A percentile compares a stretch with the other conserved stretches of the same genome.
Evolutionary conservation across 148 eudicot genomes (phyloP).

Genomic region (Silene uniflora): DNA sequence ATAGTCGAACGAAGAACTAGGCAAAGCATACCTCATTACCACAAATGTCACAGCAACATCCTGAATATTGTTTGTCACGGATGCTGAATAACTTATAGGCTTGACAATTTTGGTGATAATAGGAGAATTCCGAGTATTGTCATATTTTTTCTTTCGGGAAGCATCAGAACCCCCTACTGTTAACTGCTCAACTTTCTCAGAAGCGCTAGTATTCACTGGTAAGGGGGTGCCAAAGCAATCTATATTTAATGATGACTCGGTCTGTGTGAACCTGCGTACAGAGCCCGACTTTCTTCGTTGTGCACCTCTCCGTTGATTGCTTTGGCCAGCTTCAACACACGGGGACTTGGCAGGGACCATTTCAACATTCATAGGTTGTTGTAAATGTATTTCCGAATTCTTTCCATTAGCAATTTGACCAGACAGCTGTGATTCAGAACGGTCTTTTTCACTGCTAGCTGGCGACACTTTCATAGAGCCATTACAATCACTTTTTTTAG

Average conservation of each 20-base stretch:
- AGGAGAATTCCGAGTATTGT: constrained; percentile 32
- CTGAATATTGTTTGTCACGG: constrained; percentile 45
- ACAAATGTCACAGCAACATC: constrained; percentile 70
- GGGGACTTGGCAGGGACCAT: constrained; percentile 42
- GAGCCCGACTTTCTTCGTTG: constrained; percentile 82
- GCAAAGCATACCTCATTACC: constrained; percentile 61
- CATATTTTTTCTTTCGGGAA: constrained; percentile 42
- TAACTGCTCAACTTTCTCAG: constrained; percentile 30
- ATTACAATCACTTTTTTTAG: constrained; percentile 32
- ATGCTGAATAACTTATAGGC: constrained; percentile 66
- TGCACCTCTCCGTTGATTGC: constrained; percentile 60
- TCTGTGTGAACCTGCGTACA: constrained; percentile 70
- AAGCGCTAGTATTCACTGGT: constrained; percentile 26
- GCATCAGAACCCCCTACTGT: constrained; percentile 33
- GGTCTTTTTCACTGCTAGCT: constrained; percentile 34
- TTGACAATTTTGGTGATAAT: constrained; percentile 58
- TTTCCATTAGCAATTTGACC: constrained; percentile 23
- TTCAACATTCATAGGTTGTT: constrained; percentile 30
- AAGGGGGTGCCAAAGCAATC: constrained; percentile 32
- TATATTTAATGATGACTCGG: constrained; percentile 22
- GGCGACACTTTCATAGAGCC: constrained; percentile 30
- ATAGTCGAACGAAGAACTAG: constrained; percentile 8
- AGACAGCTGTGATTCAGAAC: constrained; percentile 18
- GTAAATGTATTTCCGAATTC: constrained; percentile 25
- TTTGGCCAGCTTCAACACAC: constrained; percentile 39